Evolutionary conservation across 2,329 filamentous ascomycete genomes (phyloP), one percentile per base, ranked within the genome.

Genomic region (Talaromyces sp.): DNA sequence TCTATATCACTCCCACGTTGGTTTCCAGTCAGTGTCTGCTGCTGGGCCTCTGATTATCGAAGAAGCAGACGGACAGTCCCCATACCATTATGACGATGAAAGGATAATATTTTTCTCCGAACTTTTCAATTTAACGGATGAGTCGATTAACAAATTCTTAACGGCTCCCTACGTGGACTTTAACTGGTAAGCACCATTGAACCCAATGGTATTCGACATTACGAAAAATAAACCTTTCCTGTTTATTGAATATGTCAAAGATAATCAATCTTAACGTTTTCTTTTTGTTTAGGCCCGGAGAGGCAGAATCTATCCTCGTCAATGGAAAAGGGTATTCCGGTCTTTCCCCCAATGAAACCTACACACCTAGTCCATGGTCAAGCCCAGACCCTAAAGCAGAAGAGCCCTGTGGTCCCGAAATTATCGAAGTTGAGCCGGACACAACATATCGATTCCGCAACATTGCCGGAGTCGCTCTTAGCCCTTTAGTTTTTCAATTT

Each of bases 1-100:
- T 68, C 88, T 87, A 69, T 89, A 89, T 67, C 87, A 89, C 68
- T 88, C 86, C 0, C 87, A 89, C 63, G 78, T 89, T 17, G 85
- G 81, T 0, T 84, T 88, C 62, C 86, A 89, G 68, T 82, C 84
- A 0, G 72, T 84, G 36, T 84, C 85, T 15, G 84, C 84, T 0
- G 72, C 80, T 7, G 87, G 87, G 0, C 74, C 82, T 0, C 67
- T 90, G 36, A 83, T 88, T 53, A 80, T 90, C 5, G 49, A 62
- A n/a, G 80, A 84, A 61, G 81, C 57, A 32, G 61, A 55, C 22
- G 25, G 84, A 55, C 60, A 76, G 53, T 63, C 75, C 28, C 86
- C 86, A 0, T 88, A 87, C 64, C 47, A 79, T 0, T 89, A 88
- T 65, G 84, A 89, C 60, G 86, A 84, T 2, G 87, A 90, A 28